phyloP scores from a whole-genome alignment of 345 rosid species.

The Cardamine resedifolia region DNA sequence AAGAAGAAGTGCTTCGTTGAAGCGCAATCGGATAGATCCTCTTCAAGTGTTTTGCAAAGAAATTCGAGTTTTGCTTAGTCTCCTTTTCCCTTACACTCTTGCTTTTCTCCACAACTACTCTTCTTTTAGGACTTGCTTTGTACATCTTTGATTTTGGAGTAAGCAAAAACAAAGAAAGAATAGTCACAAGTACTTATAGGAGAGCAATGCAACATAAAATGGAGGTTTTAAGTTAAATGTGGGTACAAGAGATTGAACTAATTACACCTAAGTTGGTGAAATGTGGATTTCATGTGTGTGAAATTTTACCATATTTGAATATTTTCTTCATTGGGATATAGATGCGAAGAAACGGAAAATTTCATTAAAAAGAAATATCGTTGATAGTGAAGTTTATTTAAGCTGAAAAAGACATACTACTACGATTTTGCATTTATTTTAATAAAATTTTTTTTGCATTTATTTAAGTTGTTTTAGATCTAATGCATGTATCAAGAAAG shows the following conservation, averaged over 20 bases:
- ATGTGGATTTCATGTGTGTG: conserved; percentile 54
- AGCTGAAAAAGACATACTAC: conserved; percentile 30
- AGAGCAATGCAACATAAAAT: conserved; percentile 5
- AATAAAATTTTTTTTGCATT: not conserved
- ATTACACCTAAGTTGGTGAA: conserved; percentile 58
- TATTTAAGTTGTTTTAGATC: conserved; percentile 30
- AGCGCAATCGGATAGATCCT: conserved; percentile 81
- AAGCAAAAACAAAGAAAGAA: conserved; percentile 19
- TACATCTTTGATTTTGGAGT: conserved; percentile 32
- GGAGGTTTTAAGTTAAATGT: conserved; percentile 15
- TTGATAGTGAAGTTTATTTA: not conserved
- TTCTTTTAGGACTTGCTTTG: conserved; percentile 34
- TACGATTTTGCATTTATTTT: conserved; percentile 27
- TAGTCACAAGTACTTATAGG: conserved; percentile 30
- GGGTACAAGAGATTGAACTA: conserved; percentile 3
- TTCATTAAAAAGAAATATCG: not conserved
- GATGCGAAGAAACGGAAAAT: not conserved
- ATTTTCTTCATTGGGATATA: not conserved
- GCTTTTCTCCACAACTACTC: conserved; percentile 24
- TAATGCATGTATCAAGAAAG: conserved; percentile 37
- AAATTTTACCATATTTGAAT: conserved; percentile 32
- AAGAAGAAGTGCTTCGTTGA: conserved; percentile 68
- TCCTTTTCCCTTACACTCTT: conserved; percentile 36
- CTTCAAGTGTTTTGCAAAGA: conserved; percentile 68
- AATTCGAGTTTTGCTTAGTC: conserved; percentile 40